Evolutionary conservation across 148 eudicot species (phyloP).

Genomic region (Amaranthus hypochondriacus): DNA sequence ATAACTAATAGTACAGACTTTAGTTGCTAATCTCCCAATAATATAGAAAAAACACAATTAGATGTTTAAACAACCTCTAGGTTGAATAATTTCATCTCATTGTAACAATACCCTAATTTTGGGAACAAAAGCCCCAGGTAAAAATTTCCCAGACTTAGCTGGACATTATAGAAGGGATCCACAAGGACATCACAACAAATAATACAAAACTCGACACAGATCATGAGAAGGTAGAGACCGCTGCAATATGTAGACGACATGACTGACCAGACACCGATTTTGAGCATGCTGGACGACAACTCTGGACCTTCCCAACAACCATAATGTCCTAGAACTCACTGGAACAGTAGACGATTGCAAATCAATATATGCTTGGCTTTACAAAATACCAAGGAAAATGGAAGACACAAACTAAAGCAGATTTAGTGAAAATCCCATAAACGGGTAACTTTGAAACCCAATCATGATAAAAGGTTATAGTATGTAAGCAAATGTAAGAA

Average conservation of each 20-base stretch:
- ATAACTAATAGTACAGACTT: slow-evolving; percentile 19
- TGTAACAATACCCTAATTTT: slow-evolving; percentile 24
- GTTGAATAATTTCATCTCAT: slow-evolving; percentile 24
- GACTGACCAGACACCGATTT: slow-evolving; percentile 97
- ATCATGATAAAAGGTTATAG: slow-evolving; percentile 20
- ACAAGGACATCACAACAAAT: slow-evolving; percentile 34
- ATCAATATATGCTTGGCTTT: slow-evolving; percentile 45
- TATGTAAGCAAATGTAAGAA: slow-evolving; percentile 16
- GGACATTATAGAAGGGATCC: slow-evolving; percentile 36
- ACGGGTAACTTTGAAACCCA: slow-evolving; percentile 2
- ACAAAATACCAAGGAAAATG: slow-evolving; percentile 12
- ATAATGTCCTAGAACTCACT: slow-evolving; percentile 98
- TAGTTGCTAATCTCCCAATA: slow-evolving; percentile 21
- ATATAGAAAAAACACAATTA: slow-evolving; percentile 17
- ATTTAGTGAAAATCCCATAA: not conserved
- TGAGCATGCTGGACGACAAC: slow-evolving; percentile 98
- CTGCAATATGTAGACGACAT: slow-evolving; percentile 85
- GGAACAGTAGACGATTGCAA: slow-evolving; percentile 89
- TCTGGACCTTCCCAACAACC: slow-evolving; percentile 91
- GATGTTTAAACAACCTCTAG: slow-evolving; percentile 28
- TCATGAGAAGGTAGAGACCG: slow-evolving; percentile 44
- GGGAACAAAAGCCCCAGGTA: slow-evolving; percentile 25
- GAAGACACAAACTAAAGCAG: slow-evolving; percentile 6
- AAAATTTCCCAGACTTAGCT: slow-evolving; percentile 39
- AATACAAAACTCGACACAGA: slow-evolving; percentile 61